phyloP scores from a whole-genome alignment of 129 eudicot genomes.

The Calendula officinalis region DNA sequence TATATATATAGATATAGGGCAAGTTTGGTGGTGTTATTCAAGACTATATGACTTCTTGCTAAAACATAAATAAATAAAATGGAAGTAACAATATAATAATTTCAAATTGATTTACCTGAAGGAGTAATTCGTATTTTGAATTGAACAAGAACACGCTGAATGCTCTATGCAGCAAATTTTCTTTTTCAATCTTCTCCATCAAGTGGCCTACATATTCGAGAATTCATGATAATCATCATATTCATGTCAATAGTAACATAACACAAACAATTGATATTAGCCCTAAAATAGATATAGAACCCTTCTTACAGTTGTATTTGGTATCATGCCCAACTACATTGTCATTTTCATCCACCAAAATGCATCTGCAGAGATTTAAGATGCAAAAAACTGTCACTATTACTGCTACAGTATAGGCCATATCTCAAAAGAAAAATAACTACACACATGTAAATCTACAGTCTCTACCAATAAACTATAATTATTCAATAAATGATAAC shows the following conservation, averaged over 20 bases:
- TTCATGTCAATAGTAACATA: background rate
- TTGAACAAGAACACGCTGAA: constrained; percentile 92
- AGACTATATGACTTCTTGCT: background rate
- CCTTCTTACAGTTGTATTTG: constrained; percentile 80
- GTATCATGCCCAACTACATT: constrained; percentile 79
- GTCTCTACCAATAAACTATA: no score
- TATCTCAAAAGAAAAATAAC: background rate
- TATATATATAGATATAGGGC: no score
- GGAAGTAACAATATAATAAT: background rate
- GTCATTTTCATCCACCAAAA: constrained; percentile 87
- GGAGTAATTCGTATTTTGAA: constrained; percentile 87
- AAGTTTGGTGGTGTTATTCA: constrained; percentile 11
- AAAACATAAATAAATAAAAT: background rate
- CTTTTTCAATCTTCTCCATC: constrained; percentile 83
- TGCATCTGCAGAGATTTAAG: constrained; percentile 61
- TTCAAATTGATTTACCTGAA: constrained; percentile 57
- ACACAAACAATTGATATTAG: no score
- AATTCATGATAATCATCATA: constrained; percentile 15
- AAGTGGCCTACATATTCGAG: constrained; percentile 70
- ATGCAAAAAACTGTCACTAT: constrained; percentile 8
- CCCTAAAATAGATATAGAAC: background rate
- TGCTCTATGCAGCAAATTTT: constrained; percentile 83
- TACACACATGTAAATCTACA: background rate
- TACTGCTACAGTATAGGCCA: background rate
- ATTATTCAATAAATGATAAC: no score